phyloP scores from a whole-genome alignment of 208 protist species.

The Leptomonas seymouri region DNA sequence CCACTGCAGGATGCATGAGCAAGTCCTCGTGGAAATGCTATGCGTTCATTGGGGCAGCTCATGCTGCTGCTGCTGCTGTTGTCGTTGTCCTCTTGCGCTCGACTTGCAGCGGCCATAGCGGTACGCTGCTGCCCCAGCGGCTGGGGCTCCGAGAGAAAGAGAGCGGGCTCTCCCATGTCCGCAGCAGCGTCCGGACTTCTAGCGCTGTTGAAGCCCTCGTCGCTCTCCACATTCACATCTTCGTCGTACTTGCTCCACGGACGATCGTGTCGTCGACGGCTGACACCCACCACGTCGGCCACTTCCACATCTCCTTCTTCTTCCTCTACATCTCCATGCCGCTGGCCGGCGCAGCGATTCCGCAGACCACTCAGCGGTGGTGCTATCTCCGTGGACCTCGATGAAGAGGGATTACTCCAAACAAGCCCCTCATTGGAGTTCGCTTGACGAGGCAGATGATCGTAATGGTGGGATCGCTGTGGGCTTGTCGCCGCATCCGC shows the following conservation, averaged over 20 bases:
- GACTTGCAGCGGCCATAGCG: background rate
- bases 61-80: slow-evolving; percentile 8
- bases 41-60: background rate
- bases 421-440: background rate
- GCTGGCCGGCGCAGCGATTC: background rate
- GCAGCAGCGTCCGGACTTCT: background rate
- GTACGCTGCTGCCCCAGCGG: no score
- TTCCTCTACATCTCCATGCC: background rate
- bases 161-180: no score
- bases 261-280: background rate
- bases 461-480: background rate
- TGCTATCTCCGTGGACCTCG: background rate
- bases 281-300: background rate
- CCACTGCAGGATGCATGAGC: background rate
- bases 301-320: background rate
- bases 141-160: no score
- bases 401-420: background rate
- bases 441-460: no score
- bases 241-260: background rate
- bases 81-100: background rate
- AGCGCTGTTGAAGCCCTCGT: background rate
- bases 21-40: background rate
- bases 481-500: background rate
- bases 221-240: background rate
- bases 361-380: background rate